Evolutionary conservation across 805 yeast genomes (phyloP).

Genomic region (Komagataella ulmi): DNA sequence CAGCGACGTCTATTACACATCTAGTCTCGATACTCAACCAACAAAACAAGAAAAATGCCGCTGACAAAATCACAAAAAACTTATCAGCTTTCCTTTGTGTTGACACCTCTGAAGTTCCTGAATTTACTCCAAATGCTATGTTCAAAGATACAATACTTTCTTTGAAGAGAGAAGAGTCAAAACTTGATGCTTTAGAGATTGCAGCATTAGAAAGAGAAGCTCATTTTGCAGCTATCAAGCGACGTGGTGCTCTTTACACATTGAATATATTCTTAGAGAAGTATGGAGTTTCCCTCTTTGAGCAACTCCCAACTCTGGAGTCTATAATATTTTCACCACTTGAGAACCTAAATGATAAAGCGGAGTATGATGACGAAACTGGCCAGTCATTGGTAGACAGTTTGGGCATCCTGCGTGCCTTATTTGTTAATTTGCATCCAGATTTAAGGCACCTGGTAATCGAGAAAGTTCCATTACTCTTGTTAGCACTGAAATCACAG

Average conservation of each 20-base stretch:
- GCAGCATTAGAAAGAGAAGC: slow-evolving; percentile 49
- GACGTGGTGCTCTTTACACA: slow-evolving; percentile 72
- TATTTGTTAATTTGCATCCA: slow-evolving; percentile 46
- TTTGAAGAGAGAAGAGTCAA: slow-evolving; percentile 64
- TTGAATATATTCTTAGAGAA: slow-evolving; percentile 42
- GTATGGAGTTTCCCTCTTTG: slow-evolving; percentile 44
- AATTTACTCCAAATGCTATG: slow-evolving; percentile 53
- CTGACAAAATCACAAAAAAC: slow-evolving; percentile 82
- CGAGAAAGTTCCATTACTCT: slow-evolving; percentile 36
- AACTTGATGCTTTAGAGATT: slow-evolving; percentile 45
- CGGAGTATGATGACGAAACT: slow-evolving; percentile 23
- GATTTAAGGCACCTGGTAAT: slow-evolving; percentile 36
- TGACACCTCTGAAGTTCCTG: slow-evolving; percentile 93
- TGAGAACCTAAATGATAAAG: slow-evolving; percentile 11
- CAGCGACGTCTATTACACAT: slow-evolving; percentile 56
- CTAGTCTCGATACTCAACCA: slow-evolving; percentile 47
- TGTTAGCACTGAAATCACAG: slow-evolving; percentile 46
- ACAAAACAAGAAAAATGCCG: slow-evolving; percentile 53
- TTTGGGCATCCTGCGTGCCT: slow-evolving; percentile 65
- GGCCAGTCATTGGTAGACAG: slow-evolving; percentile 84
- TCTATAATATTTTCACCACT: slow-evolving; percentile 58
- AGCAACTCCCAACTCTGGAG: slow-evolving; percentile 50
- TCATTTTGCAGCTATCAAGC: slow-evolving; percentile 63
- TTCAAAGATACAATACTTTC: slow-evolving; percentile 51
- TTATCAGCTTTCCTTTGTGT: slow-evolving; percentile 89